Base-by-base conservation (phyloP, 2,329 filamentous ascomycete species). In the Ophiostoma sp. region DNA sequence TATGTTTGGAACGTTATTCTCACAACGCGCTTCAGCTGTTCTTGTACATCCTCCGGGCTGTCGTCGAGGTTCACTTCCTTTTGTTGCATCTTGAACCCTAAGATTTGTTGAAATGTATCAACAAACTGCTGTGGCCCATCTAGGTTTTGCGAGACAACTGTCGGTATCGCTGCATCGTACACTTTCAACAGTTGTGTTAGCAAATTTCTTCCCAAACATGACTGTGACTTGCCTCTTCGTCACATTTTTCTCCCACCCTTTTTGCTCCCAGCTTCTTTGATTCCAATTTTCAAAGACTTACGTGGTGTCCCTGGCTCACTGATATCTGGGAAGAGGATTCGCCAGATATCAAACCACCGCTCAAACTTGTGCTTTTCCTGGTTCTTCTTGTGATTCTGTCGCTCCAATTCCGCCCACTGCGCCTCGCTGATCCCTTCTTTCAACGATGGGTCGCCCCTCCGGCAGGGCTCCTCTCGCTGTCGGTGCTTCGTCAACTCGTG, bases 321-420 rank as follows among this genome's bases (percentile, higher is more conserved):
- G 0, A 70, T 73, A 2, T 74, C 76, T 0, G 77, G 78, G 39
- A 79, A 79, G 2, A 79, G 72, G 9, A 79, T 75, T 3, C 73
- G 73, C 78, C 78, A 79, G 25, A 79, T 79, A 71, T 79, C 78
- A 66, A 77, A 78, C 78, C 78, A 79, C 55, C 78, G 78, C 63
- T 79, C 78, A 7, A 79, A 64, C 69, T 77, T 75, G 73, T 79
- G 77, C 36, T 73, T 74, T 50, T 79, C 78, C 59, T 79, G 78
- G 55, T 77, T 79, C 73, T 78, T 79, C 66, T 77, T 78, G 25
- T 77, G 74, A 70, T 77, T 78, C 59, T 79, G 76, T 69, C 76
- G 77, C 50, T 79, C 78, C 9, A 79, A 73, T 33, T 69, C 74
- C 31, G 75, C 75, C 78, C 78, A 79, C 22, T 79, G 78, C 12